Evolutionary conservation across 805 yeast species (phyloP), one percentile per base, ranked within the genome.

Genomic region (Barnettozyma sp.): DNA sequence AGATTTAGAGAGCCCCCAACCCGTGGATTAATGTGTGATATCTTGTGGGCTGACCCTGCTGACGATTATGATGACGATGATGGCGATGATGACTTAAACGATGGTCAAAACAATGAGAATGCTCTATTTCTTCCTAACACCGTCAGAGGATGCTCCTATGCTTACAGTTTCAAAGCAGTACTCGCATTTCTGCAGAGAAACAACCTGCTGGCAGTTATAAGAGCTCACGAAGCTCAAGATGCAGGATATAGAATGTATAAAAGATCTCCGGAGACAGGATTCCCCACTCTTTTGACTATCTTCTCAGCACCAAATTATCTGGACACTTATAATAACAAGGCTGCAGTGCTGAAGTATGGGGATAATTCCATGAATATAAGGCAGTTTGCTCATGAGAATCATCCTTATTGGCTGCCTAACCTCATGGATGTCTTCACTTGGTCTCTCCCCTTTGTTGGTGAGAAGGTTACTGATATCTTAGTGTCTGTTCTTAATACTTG

Each of bases 181-280:
- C 81, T 92, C 50, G 73, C 73, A 30, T 90, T 90, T 50, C 65
- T 90, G 49, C 81, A 82, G 46, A 67, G 76, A 35, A 90, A 86
- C 26, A 82, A 84, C 16, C 63, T 90, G 24, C 63, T 90, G 22
- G 81, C 87, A n/a, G 74, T 90, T 23, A 85, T 90, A 30, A 70
- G 98, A 40, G 97, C 97, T 2, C 98, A 90, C 58, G 97, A 90
- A 62, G 97, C 97, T 1, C 98, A 90, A 60, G 97, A 90, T 59
- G 88, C 92, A 8, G 98, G 98, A 24, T 90, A 88, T 60, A 68
- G 96, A 55, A 92, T 92, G 85, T 90, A 90, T 62, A 82, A 80
- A 49, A 76, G 84, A 46, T 84, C 95, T 2, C 72, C 75, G 42
- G 70, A 82, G 4, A 78, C 87, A 52, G 94, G 94, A 10, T 90